Evolutionary conservation across 2,329 filamentous ascomycete species (phyloP).

Genomic region (Hymenotorrendiella dingleyae): DNA sequence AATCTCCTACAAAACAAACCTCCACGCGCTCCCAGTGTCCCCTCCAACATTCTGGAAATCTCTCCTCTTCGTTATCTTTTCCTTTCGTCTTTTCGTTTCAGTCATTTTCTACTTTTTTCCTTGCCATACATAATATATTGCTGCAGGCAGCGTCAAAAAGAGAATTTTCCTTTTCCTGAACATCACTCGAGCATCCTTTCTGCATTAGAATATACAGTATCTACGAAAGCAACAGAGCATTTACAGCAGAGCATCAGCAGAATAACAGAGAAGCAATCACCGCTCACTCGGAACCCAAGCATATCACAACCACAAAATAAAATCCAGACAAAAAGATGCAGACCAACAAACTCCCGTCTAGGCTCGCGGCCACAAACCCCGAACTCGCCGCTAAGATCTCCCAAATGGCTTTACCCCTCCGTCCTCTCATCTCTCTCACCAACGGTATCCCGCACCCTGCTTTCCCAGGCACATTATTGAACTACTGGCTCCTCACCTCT

Average conservation of each 20-base stretch:
- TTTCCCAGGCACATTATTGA: conserved; percentile 62
- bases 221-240: no score
- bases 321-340: no score
- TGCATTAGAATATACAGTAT: no score
- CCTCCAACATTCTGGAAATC: no score
- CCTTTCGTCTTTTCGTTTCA: conserved; percentile 5
- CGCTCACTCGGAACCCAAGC: no score
- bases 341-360: conserved; percentile 8
- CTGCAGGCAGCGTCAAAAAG: conserved; percentile 2
- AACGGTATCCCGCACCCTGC: conserved; percentile 56
- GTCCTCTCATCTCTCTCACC: conserved; percentile 59
- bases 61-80: no score
- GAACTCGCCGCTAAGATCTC: conserved; percentile 54
- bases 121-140: background rate
- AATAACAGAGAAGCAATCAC: no score
- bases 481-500: conserved; percentile 70
- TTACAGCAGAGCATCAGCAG: no score
- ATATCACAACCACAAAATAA: no score
- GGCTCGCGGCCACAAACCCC: conserved; percentile 35
- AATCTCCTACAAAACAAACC: conserved; percentile 8
- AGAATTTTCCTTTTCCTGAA: no score
- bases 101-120: background rate
- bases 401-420: conserved; percentile 60
- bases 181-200: no score
- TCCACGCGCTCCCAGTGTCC: conserved; percentile 7